Conservation (phyloP, 805 yeast species). For the Ogataea salicorniae region DNA sequence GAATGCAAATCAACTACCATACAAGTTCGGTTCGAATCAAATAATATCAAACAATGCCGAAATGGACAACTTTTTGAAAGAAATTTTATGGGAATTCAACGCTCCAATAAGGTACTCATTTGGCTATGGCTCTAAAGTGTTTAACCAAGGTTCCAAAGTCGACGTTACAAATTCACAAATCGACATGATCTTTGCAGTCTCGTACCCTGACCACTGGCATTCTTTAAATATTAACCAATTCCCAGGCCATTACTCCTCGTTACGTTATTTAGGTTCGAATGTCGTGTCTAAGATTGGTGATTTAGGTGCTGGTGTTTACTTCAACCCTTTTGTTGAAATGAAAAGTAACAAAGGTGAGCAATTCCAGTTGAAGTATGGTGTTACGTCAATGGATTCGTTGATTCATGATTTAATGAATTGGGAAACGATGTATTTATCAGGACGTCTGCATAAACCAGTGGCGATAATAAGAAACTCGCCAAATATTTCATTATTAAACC, state of each 20-base stretch:
- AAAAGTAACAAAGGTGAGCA: constrained; percentile 33
- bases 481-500: constrained; percentile 60
- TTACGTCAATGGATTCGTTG: constrained; percentile 58
- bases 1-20: constrained; percentile 43
- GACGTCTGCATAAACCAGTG: constrained; percentile 92
- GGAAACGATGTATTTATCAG: constrained; percentile 84
- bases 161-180: constrained; percentile 55
- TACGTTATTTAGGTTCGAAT: constrained; percentile 55
- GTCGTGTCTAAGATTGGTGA: constrained; percentile 55
- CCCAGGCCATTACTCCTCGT: constrained; percentile 72
- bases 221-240: constrained; percentile 57
- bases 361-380: constrained; percentile 72
- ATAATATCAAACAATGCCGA: constrained; percentile 38
- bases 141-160: constrained; percentile 54
- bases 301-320: constrained; percentile 86
- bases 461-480: constrained; percentile 64
- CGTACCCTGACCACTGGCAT: constrained; percentile 75
- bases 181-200: constrained; percentile 80
- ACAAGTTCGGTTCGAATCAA: constrained; percentile 57
- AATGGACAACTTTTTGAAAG: constrained; percentile 39
- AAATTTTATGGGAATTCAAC: constrained; percentile 51
- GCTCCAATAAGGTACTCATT: constrained; percentile 77
- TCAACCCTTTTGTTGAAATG: constrained; percentile 80
- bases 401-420: constrained; percentile 74
- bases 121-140: constrained; percentile 95